phyloP scores from a whole-genome alignment of 192 early-diverging fungal species.

The Chytriomyces hyalinus region DNA sequence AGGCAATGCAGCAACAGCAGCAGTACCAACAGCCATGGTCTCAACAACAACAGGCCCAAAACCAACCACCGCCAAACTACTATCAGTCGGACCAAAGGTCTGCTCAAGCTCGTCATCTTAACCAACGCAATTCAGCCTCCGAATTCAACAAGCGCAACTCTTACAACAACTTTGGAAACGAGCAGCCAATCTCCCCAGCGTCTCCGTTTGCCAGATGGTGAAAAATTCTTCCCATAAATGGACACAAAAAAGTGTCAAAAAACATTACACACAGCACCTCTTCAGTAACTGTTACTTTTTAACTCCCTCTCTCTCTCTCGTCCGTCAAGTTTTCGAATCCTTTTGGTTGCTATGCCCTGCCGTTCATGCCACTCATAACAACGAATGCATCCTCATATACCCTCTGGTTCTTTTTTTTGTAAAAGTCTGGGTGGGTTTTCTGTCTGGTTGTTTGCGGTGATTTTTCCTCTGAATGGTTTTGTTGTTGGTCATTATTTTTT shows the following conservation, averaged over 20 bases:
- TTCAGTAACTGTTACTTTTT: not conserved
- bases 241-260: not conserved
- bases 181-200: constrained; percentile 32
- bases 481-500: not conserved
- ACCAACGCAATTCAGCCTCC: constrained; percentile 7
- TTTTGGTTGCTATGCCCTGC: not conserved
- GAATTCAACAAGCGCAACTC: constrained; percentile 25
- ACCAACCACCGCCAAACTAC: not conserved
- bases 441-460: not conserved
- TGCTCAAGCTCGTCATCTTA: not conserved
- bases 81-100: not conserved
- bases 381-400: not conserved
- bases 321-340: constrained; percentile 6
- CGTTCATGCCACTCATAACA: not conserved
- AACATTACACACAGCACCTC: not conserved
- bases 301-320: not conserved
- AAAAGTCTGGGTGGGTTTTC: not conserved
- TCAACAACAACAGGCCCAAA: constrained; percentile 10
- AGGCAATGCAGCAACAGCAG: not conserved
- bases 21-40: constrained; percentile 27
- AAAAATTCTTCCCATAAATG: not conserved
- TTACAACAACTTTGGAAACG: constrained; percentile 15
- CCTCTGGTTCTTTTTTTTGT: not conserved
- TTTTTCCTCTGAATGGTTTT: not conserved
- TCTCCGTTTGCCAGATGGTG: constrained; percentile 34